These are phyloP conservation scores for Trichoderma reesei DNA, from an alignment of 495 filamentous ascomycete species.

Conservation along the genomic window DNA sequence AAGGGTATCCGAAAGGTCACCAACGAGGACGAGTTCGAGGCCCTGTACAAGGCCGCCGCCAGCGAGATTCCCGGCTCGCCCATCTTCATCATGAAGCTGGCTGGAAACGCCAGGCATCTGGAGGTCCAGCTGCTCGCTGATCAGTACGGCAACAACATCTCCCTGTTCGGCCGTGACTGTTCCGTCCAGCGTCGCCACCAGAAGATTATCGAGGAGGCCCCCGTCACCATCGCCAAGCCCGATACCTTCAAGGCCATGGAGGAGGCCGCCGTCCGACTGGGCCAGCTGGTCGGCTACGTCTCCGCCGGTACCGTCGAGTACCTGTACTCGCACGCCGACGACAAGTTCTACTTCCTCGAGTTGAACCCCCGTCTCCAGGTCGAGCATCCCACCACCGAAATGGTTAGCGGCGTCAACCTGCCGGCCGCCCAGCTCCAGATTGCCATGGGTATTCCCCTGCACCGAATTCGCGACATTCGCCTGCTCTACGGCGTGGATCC, in stretches of 20 bases:
- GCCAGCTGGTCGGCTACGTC: conserved; percentile 91
- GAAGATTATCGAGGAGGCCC: conserved; percentile 99
- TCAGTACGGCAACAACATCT: conserved; percentile 99
- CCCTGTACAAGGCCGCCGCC: conserved; percentile 86
- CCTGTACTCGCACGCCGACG: conserved; percentile 94
- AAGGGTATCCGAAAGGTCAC: conserved; percentile 99
- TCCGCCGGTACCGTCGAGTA: conserved; percentile 99
- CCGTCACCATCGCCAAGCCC: conserved; percentile 86
- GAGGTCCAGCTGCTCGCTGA: conserved; percentile 96
- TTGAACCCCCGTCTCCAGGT: conserved; percentile 97
- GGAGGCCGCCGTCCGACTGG: conserved; percentile 87
- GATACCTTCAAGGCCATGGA: conserved; percentile 93
- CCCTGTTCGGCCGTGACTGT: conserved; percentile 95
- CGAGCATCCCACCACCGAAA: conserved; percentile 98
- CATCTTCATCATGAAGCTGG: conserved; percentile 99
- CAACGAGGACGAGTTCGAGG: conserved; percentile 69
- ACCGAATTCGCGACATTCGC: conserved; percentile 91
- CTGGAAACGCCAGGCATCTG: conserved; percentile 90
- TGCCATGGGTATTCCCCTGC: conserved; percentile 95
- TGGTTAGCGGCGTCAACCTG: conserved; percentile 96
- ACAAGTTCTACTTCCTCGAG: conserved; percentile 99
- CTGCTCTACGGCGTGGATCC: conserved; percentile 95
- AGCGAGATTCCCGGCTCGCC: conserved; percentile 98
- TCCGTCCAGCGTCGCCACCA: conserved; percentile 98
- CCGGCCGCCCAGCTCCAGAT: conserved; percentile 96